phyloP scores from a whole-genome alignment of 2,329 filamentous ascomycete genomes.

The Chrysoporthe cubensis region DNA sequence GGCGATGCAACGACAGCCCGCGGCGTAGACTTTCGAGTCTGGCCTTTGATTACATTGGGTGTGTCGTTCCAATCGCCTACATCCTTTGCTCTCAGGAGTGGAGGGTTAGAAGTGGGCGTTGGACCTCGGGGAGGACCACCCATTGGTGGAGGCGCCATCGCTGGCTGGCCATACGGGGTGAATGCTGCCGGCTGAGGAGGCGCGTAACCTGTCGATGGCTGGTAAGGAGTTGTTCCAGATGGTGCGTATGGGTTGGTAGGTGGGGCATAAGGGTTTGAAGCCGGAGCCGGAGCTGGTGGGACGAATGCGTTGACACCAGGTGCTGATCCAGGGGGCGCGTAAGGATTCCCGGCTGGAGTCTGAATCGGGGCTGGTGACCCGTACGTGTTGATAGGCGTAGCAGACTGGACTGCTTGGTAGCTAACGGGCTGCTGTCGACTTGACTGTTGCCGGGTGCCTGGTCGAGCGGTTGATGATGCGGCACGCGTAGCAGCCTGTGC shows the following conservation, averaged over 20 bases:
- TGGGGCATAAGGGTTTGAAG: constrained; percentile 41
- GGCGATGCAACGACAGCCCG: constrained; percentile 73
- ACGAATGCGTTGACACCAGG: constrained; percentile 36
- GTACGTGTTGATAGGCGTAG: constrained; percentile 40
- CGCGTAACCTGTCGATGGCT: constrained; percentile 23
- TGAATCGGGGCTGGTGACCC: constrained; percentile 34
- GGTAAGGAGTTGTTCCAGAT: constrained; percentile 35
- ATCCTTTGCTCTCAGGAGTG: constrained; percentile 72
- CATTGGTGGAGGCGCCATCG: constrained; percentile 36
- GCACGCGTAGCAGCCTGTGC: constrained; percentile 43
- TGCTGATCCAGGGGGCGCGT: constrained; percentile 30
- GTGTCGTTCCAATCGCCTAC: constrained; percentile 93
- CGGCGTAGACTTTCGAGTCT: constrained; percentile 75
- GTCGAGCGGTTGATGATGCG: constrained; percentile 36
- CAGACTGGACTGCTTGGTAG: constrained; percentile 54
- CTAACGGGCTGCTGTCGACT: constrained; percentile 44
- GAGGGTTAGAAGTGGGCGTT: constrained; percentile 68
- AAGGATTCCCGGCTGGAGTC: constrained; percentile 7
- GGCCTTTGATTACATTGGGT: constrained; percentile 80
- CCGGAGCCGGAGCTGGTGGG: constrained; percentile 34
- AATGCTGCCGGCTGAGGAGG: constrained; percentile 39
- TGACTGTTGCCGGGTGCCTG: constrained; percentile 41
- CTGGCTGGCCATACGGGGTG: constrained; percentile 43
- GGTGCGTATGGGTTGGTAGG: constrained; percentile 39
- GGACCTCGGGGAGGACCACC: constrained; percentile 57